Conservation (phyloP, 2,329 filamentous ascomycete genomes). For the Dendrostoma leiphaemia region DNA sequence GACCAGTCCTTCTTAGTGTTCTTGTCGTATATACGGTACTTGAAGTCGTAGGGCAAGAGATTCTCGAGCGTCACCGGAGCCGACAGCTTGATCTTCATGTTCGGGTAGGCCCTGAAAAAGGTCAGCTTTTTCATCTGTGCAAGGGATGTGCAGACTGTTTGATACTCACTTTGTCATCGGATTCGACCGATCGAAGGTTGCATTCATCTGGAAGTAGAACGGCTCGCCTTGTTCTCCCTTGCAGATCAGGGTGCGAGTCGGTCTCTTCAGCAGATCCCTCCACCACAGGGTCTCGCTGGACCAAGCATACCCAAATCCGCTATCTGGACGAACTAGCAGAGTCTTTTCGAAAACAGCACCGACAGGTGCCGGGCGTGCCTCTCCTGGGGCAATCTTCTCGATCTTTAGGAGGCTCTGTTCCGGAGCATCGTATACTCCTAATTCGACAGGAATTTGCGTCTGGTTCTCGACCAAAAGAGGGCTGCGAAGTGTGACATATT, state of each 20-base stretch:
- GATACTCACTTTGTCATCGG: conserved; percentile 67
- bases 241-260: conserved; percentile 85
- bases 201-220: conserved; percentile 96
- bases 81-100: conserved; percentile 89
- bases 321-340: conserved; percentile 83
- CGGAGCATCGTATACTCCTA: conserved; percentile 84
- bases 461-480: conserved; percentile 92
- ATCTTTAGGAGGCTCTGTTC: conserved; percentile 93
- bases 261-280: conserved; percentile 82
- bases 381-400: conserved; percentile 93
- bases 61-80: conserved; percentile 95
- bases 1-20: conserved; percentile 99
- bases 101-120: conserved; percentile 70
- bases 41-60: conserved; percentile 94
- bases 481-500: conserved; percentile 93
- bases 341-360: conserved; percentile 90
- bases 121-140: conserved; percentile 29
- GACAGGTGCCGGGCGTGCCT: conserved; percentile 84
- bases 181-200: conserved; percentile 78
- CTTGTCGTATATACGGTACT: conserved; percentile 98
- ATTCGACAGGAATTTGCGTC: conserved; percentile 91
- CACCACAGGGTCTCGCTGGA: conserved; percentile 87
- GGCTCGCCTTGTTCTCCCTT: conserved; percentile 82
- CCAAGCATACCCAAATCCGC: conserved; percentile 96
- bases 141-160: neutral